Base-by-base conservation (phyloP, 805 yeast genomes). In the Tetrapisispora arboricola region DNA sequence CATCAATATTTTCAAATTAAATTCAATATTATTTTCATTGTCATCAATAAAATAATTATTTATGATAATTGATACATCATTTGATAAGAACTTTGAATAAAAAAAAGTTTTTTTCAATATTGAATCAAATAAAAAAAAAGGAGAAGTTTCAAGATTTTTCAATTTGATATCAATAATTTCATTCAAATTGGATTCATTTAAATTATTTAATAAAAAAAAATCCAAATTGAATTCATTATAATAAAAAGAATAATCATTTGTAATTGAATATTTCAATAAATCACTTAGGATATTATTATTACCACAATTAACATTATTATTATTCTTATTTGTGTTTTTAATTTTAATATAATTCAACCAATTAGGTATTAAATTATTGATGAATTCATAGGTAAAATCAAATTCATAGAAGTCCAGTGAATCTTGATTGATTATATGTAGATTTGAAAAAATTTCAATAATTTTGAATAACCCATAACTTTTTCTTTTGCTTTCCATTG, bases 1-100 rank as follows among this genome's bases (percentile, higher is more conserved):
- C 64, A 61, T 51, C 11, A 60, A 31, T 20, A 57, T 42, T 39
- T 49, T 46, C 17, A 57, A 43, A 40, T 47, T 40, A 39, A 58
- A 54, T 15, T 38, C 27, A 17, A 41, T 8, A 25, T 30, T 26
- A 15, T 39, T 35, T 8, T 32, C 27, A 20, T 32, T 15, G 16
- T 32, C 18, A 17, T 32, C 17, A n/a, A 34, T 37, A 16, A 32
- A 20, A 17, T 10, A 12, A 13, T 17, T 12, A 27, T 21, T n/a
- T 18, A 6, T 18, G 4, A n/a, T 18, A 24, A 19, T 7, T 22
- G 17, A 16, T 12, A 34, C 11, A 3, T 34, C 29, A 24, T 25
- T 24, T 16, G 28, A 17, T 24, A 34, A 34, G 25, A 19, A 34
- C n/a, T 24, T 34, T 16, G 28, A 24, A 34, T 34, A 24, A 24